Conservation (phyloP, 2,329 filamentous ascomycete genomes). For the Fusarium beomiforme region DNA sequence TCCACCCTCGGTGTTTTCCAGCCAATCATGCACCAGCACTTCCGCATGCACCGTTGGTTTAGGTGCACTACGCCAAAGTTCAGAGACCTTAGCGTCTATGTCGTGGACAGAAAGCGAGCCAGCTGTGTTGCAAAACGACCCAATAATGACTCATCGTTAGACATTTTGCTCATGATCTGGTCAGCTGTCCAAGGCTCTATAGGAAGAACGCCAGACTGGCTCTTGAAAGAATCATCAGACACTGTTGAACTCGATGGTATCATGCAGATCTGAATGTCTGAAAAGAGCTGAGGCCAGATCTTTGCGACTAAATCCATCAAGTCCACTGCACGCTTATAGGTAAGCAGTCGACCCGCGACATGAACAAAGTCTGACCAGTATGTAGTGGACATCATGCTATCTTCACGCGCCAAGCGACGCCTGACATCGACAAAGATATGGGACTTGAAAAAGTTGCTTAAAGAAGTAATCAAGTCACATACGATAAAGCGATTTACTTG, state of each 20-base stretch:
- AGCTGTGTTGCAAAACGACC: background rate
- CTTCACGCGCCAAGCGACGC: background rate
- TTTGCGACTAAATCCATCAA: background rate
- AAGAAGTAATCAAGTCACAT: background rate
- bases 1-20: background rate
- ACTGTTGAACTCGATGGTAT: background rate
- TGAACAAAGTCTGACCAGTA: background rate
- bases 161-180: background rate
- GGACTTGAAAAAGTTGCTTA: background rate
- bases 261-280: background rate
- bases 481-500: background rate
- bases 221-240: no score
- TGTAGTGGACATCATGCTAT: background rate
- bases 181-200: background rate
- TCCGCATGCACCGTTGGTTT: background rate
- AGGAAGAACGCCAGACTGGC: background rate
- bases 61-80: background rate
- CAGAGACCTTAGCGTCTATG: background rate
- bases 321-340: background rate
- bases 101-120: background rate
- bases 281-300: background rate
- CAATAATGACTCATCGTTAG: background rate
- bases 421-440: background rate
- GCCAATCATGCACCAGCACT: background rate
- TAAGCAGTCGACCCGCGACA: background rate